These are phyloP conservation scores for Lactarius akahatsu DNA, from an alignment of 768 basidiomycete genomes.

Conservation along the genomic window DNA sequence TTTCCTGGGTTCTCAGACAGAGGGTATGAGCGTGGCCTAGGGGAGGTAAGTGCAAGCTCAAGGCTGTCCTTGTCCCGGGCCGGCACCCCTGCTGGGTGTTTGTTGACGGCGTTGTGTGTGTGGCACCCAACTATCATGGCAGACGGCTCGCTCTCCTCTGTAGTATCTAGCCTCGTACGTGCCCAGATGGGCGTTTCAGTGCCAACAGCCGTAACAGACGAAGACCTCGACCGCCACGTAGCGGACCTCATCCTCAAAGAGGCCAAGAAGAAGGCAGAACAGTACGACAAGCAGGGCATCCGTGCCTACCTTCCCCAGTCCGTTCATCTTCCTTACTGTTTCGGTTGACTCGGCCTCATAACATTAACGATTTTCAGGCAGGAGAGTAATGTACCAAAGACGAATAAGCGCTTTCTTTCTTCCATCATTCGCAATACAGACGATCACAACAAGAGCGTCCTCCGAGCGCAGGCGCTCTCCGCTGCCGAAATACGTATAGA, in stretches of 20 bases:
- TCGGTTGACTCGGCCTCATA: background rate
- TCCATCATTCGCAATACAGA: conserved; percentile 92
- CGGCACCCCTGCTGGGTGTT: background rate
- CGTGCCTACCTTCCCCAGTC: conserved; percentile 71
- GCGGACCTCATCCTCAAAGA: conserved; percentile 90
- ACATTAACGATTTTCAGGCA: conserved; percentile 40
- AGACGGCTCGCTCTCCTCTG: conserved; percentile 70
- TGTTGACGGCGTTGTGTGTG: background rate
- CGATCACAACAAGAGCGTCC: conserved; percentile 88
- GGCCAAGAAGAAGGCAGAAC: conserved; percentile 87
- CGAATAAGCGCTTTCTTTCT: conserved; percentile 80
- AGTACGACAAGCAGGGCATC: conserved; percentile 74
- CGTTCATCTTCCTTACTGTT: conserved; percentile 25
- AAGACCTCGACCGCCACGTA: conserved; percentile 88
- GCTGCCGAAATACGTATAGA: conserved; percentile 72
- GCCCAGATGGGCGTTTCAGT: conserved; percentile 74
- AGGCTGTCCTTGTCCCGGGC: background rate
- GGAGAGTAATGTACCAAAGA: conserved; percentile 70
- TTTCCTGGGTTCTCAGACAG: too few species aligned
- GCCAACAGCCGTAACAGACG: conserved; percentile 60
- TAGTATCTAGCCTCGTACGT: conserved; percentile 76
- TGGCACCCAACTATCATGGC: conserved; percentile 36
- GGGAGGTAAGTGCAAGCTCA: background rate
- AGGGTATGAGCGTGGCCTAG: too few species aligned
- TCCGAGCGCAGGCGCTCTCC: conserved; percentile 68